Evolutionary conservation across 73 alveolate genomes (phyloP).

Genomic region (Tetrahymena thermophila): DNA sequence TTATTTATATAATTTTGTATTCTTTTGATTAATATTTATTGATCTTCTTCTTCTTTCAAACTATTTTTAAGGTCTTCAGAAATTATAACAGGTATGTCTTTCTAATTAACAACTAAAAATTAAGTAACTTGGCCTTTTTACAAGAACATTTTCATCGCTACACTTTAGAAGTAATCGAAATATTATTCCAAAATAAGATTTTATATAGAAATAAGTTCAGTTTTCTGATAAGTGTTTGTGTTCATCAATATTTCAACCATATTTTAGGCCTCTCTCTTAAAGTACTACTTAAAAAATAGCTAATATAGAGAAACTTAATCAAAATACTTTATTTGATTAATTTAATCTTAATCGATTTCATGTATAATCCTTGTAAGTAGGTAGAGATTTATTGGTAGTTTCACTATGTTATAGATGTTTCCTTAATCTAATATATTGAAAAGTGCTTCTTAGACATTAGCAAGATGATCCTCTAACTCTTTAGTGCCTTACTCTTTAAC

Average conservation of each 20-base stretch:
- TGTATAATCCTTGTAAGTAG: background rate
- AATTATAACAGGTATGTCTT: background rate
- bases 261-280: background rate
- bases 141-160: background rate
- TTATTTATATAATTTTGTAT: background rate
- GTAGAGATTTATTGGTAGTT: background rate
- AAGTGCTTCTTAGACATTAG: background rate
- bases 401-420: background rate
- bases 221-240: background rate
- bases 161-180: background rate
- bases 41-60: background rate
- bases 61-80: background rate
- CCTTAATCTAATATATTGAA: background rate
- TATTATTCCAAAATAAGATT: background rate
- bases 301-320: background rate
- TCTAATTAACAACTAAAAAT: background rate
- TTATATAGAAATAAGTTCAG: background rate
- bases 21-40: background rate
- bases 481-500: background rate
- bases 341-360: background rate
- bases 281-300: background rate
- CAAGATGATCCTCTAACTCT: background rate
- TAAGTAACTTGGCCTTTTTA: background rate
- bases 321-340: background rate
- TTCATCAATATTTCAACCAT: background rate